A percentile compares a stretch with the other conserved stretches of the same genome.
phyloP scores from a whole-genome alignment of 169 alveolate genomes.

The Cryptosporidium canis region DNA sequence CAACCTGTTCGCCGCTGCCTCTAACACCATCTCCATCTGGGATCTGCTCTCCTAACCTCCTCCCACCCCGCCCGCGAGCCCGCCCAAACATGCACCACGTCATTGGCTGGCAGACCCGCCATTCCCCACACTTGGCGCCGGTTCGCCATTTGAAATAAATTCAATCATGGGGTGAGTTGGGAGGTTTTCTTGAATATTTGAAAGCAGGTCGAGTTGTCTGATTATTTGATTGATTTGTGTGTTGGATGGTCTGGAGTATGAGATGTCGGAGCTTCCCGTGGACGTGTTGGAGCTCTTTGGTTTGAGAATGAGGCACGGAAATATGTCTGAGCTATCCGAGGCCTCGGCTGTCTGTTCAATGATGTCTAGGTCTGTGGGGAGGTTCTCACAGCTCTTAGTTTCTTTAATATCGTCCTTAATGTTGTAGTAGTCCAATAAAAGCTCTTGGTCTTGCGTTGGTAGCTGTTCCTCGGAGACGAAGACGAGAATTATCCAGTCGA shows the following conservation, averaged over 20 bases:
- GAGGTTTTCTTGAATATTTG: neutral
- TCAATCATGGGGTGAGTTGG: neutral
- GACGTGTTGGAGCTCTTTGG: neutral
- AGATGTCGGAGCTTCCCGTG: neutral
- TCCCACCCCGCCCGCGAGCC: neutral
- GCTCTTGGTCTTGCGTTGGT: slow-evolving; percentile 29
- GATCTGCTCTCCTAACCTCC: neutral
- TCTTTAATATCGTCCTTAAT: neutral
- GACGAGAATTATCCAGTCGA: slow-evolving; percentile 10
- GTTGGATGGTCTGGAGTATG: slow-evolving; percentile 8
- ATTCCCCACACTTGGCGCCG: neutral
- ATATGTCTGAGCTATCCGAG: neutral
- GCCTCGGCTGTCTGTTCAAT: neutral
- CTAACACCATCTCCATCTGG: slow-evolving; percentile 7
- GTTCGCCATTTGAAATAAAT: neutral
- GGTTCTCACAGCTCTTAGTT: neutral
- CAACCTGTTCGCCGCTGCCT: neutral
- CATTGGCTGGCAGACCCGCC: too few species aligned
- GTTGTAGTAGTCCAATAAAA: slow-evolving; percentile 16
- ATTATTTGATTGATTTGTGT: neutral
- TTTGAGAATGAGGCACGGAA: slow-evolving; percentile 14
- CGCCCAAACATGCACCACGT: neutral
- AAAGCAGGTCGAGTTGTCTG: neutral
- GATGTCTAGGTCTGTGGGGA: neutral
- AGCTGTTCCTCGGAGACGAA: slow-evolving; percentile 23